Evolutionary conservation across 129 eudicot species (phyloP), one percentile per base, ranked within the genome.

Genomic region (Lonicera japonica): DNA sequence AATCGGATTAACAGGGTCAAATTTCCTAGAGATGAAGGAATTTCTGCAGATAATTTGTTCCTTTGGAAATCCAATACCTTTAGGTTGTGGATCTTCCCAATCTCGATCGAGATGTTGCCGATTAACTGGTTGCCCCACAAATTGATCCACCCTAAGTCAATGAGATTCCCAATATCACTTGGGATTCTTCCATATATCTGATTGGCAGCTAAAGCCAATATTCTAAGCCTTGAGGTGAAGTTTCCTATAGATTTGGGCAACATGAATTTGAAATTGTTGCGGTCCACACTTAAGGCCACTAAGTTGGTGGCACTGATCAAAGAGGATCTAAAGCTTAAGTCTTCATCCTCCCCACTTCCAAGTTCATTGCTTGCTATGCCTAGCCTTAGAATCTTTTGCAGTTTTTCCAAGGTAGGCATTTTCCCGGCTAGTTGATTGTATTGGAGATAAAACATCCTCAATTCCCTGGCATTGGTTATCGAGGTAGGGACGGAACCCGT

Each of bases 391-490:
- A 38, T 5, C 6, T 38, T 38, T 4, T 38, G 43, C 5, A 38
- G 43, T 38, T 38, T n/a, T n/a, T n/a, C n/a, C n/a, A n/a, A n/a
- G n/a, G n/a, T n/a, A n/a, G n/a, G n/a, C n/a, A n/a, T n/a, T 38
- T 38, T 10, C 6, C 43, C 5, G 10, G 10, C 6, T 52, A 18
- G 39, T 53, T 53, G 0, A 11, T 18, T 3, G 38, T 45, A 68
- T 60, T 0, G 60, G 60, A 16, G 60, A 47, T 11, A 36, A 17
- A 34, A 59, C 23, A 4, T 0, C 21, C 3, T 15, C n/a, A 72
- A 66, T n/a, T 65, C 59, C 5, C 60, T 14, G 25, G 77, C 77
- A 65, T 72, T 72, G 3, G 74, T 19, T 4, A 69, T 20, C 1
- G 74, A 50, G 67, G n/a, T n/a, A n/a, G n/a, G n/a, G n/a, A n/a